Conservation (phyloP, 2,329 filamentous ascomycete species). For the Aspergillus tubingensis region DNA sequence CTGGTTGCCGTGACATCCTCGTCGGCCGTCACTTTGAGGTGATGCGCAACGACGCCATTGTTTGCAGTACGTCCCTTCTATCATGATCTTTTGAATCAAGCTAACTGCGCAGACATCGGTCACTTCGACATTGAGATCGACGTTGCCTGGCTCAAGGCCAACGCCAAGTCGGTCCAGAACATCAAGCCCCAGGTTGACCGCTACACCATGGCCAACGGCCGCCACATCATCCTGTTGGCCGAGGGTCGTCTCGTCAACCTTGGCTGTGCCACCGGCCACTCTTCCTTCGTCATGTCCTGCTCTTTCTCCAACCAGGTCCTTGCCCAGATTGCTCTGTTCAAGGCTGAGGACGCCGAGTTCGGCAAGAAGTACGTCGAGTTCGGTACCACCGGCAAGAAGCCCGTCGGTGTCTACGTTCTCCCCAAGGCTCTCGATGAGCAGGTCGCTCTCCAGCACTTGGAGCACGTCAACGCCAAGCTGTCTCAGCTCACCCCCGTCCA, state of each 20-base stretch:
- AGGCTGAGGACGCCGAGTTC: conserved; percentile 84
- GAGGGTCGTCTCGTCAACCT: conserved; percentile 99
- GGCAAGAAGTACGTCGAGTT: conserved; percentile 96
- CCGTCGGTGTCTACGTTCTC: conserved; percentile 89
- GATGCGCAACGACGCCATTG: conserved; percentile 97
- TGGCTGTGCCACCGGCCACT: conserved; percentile 98
- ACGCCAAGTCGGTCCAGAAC: conserved; percentile 89
- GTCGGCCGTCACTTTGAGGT: conserved; percentile 87
- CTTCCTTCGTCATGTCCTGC: conserved; percentile 99
- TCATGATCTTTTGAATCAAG: neutral
- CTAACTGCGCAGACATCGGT: conserved; percentile 72
- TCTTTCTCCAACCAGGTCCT: conserved; percentile 99
- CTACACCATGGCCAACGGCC: conserved; percentile 89
- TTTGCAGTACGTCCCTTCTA: conserved; percentile 72
- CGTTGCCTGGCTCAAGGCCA: conserved; percentile 98
- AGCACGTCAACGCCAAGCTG: conserved; percentile 92
- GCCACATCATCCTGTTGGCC: conserved; percentile 96
- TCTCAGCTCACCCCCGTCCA: conserved; percentile 81
- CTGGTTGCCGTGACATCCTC: conserved; percentile 97
- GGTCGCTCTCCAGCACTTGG: conserved; percentile 90
- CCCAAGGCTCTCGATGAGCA: conserved; percentile 99
- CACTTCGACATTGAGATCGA: conserved; percentile 99
- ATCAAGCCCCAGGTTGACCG: conserved; percentile 99
- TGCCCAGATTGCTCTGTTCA: conserved; percentile 97
- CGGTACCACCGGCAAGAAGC: conserved; percentile 86